A percentile compares a stretch with the other conserved stretches of the same genome.
Evolutionary conservation across 805 yeast genomes (phyloP).

Genomic region (Hanseniaspora occidentalis): DNA sequence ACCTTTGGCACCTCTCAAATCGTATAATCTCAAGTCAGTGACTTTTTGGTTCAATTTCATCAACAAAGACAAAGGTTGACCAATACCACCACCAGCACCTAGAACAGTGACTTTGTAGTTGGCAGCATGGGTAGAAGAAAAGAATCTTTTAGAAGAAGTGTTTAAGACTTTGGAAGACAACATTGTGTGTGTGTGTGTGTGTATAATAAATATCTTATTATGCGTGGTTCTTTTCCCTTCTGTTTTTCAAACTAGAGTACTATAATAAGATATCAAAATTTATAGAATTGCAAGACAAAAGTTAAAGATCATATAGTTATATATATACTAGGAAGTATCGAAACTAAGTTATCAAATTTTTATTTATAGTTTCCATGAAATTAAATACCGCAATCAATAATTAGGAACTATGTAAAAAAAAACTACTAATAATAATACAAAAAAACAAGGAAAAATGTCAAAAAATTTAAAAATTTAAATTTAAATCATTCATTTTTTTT

Average conservation of each 20-base stretch:
- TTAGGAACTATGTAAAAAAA: no score
- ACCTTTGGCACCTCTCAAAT: constrained; percentile 87
- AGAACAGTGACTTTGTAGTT: constrained; percentile 71
- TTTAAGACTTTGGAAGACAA: constrained; percentile 27
- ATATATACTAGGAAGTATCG: no score
- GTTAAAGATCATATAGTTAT: no score
- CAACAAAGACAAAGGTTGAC: constrained; percentile 75
- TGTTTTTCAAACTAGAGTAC: no score
- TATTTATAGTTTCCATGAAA: no score
- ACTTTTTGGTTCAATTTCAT: constrained; percentile 83
- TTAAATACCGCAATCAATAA: no score
- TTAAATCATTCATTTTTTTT: no score
- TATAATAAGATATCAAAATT: not conserved
- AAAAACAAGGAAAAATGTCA: no score
- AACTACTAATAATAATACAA: no score
- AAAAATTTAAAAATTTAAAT: no score
- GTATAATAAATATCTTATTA: not conserved
- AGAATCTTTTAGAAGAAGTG: constrained; percentile 40
- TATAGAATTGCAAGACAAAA: no score
- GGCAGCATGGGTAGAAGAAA: constrained; percentile 52
- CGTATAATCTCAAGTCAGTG: constrained; percentile 75
- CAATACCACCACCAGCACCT: constrained; percentile 93
- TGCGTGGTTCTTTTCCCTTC: not conserved
- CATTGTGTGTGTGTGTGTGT: constrained; percentile 25
- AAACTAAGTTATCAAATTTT: no score